Evolutionary conservation across 2,329 filamentous ascomycete genomes (phyloP).

Genomic region (Calonectria naviculata): DNA sequence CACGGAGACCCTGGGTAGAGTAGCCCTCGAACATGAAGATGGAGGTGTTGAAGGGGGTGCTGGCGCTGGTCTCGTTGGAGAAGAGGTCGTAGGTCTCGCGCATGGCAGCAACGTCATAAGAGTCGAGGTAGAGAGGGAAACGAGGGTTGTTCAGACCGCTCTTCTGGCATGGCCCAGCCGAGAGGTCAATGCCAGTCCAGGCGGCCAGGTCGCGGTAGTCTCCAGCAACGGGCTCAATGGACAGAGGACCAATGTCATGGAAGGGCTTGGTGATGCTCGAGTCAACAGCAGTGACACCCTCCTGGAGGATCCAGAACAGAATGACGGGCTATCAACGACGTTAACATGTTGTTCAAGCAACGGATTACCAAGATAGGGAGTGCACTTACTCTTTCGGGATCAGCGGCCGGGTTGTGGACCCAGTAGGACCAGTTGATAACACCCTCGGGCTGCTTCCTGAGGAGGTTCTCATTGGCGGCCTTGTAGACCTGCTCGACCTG

Average conservation of each 20-base stretch:
- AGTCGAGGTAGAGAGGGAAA: conserved; percentile 38
- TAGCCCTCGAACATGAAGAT: conserved; percentile 70
- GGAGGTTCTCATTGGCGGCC: conserved; percentile 56
- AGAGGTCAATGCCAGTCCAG: conserved; percentile 34
- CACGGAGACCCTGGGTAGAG: conserved; percentile 51
- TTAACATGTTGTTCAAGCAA: not conserved
- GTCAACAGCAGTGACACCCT: conserved; percentile 55
- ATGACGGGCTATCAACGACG: conserved; percentile 49
- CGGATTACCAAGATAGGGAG: not conserved
- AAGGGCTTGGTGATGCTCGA: conserved; percentile 55
- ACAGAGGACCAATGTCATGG: conserved; percentile 53
- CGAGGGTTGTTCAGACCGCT: conserved; percentile 37
- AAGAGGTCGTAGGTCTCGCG: conserved; percentile 31
- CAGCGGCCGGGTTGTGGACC: conserved; percentile 52
- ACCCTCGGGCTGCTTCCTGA: conserved; percentile 54
- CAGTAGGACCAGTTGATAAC: conserved; percentile 64
- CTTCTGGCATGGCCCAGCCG: conserved; percentile 35
- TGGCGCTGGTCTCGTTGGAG: conserved; percentile 16
- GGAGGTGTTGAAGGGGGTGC: conserved; percentile 32
- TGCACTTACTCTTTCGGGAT: conserved; percentile 54
- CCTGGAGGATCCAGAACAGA: conserved; percentile 56
- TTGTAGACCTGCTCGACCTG: conserved; percentile 61
- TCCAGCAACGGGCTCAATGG: conserved; percentile 36
- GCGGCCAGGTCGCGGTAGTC: conserved; percentile 35
- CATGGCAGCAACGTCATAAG: conserved; percentile 31